Conservation (phyloP, 495 filamentous ascomycete species). For the Neurospora sp. region DNA sequence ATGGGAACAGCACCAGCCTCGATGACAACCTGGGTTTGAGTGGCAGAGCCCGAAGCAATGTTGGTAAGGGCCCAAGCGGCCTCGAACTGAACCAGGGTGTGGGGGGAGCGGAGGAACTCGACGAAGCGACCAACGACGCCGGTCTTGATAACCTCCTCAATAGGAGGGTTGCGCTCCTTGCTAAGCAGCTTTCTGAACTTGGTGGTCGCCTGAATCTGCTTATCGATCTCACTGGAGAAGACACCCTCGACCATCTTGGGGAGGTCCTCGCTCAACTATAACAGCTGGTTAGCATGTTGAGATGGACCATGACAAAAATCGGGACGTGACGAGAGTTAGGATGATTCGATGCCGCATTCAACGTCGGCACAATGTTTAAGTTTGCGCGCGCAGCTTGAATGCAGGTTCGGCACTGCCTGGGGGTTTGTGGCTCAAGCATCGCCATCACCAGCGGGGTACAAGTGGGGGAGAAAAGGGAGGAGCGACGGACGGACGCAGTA, state of each 20-base stretch:
- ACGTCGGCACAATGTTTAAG: neutral
- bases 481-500: neutral
- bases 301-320: neutral
- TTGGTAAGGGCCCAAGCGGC: constrained; percentile 99
- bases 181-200: constrained; percentile 97
- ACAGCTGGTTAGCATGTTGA: constrained; percentile 21
- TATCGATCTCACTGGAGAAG: constrained; percentile 96
- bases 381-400: neutral
- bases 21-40: constrained; percentile 97
- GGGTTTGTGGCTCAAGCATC: neutral
- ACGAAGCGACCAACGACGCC: constrained; percentile 97
- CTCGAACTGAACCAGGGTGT: constrained; percentile 98
- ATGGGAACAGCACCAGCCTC: constrained; percentile 97
- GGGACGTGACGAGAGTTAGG: neutral
- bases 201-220: constrained; percentile 96
- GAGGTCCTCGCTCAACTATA: constrained; percentile 90
- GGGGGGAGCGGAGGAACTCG: constrained; percentile 94
- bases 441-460: constrained; percentile 4
- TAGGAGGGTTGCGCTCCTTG: constrained; percentile 98
- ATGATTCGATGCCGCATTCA: neutral
- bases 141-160: constrained; percentile 98
- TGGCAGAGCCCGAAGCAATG: constrained; percentile 94
- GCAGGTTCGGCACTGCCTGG: neutral
- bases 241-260: constrained; percentile 96
- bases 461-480: constrained; percentile 3